Evolutionary conservation across 2,329 filamentous ascomycete genomes (phyloP).

Genomic region (Lomentospora prolificans): DNA sequence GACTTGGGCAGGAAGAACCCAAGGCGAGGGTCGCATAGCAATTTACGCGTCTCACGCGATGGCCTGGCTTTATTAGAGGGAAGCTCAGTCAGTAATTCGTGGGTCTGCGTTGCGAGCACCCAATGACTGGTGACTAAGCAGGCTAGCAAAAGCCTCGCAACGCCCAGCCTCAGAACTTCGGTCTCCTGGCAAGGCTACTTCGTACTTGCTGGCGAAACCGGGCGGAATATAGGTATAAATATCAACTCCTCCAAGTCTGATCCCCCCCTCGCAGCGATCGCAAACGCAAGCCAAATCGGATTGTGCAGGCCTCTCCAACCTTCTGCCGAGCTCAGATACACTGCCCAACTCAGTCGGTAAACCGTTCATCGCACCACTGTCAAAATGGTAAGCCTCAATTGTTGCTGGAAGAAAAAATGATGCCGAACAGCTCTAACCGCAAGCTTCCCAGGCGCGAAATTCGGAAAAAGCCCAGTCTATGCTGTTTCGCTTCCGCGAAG

Average conservation of each 20-base stretch:
- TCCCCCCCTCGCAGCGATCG: background rate
- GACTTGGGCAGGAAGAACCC: background rate
- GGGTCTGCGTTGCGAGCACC: too few relatives aligned
- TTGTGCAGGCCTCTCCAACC: too few relatives aligned
- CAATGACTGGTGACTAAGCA: background rate
- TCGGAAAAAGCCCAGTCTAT: conserved; percentile 98
- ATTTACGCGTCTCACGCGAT: background rate
- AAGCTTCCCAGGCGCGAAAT: conserved; percentile 64
- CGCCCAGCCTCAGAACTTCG: background rate
- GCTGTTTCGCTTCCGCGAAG: conserved; percentile 98
- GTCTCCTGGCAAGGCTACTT: background rate
- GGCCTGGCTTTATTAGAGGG: too few relatives aligned
- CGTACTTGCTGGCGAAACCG: background rate
- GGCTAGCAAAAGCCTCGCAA: background rate
- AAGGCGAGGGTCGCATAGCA: background rate
- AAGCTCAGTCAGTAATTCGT: too few relatives aligned
- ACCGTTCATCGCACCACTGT: conserved; percentile 4
- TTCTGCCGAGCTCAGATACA: too few relatives aligned
- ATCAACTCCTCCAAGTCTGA: background rate
- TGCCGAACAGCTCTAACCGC: conserved; percentile 4
- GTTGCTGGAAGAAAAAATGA: background rate
- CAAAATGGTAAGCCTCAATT: conserved; percentile 7
- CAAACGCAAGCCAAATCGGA: background rate
- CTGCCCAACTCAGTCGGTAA: too few relatives aligned
- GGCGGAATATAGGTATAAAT: too few relatives aligned